These are phyloP conservation scores for Aspergillus versicolor DNA, from an alignment of 2,329 filamentous ascomycete genomes.

Conservation along the genomic window DNA sequence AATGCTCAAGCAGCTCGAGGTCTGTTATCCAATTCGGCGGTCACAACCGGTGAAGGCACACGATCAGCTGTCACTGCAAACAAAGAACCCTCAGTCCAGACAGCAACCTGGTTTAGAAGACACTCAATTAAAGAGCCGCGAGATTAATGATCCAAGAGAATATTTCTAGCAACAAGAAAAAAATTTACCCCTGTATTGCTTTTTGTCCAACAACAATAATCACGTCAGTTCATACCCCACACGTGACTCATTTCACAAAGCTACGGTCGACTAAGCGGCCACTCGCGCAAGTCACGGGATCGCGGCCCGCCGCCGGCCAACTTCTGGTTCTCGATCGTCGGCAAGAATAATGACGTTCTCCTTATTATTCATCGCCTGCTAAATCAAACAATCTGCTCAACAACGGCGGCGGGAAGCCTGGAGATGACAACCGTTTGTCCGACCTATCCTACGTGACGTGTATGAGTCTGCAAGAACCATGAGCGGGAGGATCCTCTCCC, in stretches of 20 bases:
- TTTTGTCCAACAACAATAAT: constrained; percentile 9
- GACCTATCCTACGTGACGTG: constrained; percentile 19
- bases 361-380: constrained; percentile 1
- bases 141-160: background rate
- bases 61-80: background rate
- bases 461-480: constrained; percentile 50
- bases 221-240: constrained; percentile 15
- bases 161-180: background rate
- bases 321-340: background rate
- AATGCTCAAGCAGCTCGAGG: background rate
- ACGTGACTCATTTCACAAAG: constrained; percentile 30
- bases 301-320: constrained; percentile 1
- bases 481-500: constrained; percentile 74
- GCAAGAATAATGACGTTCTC: constrained; percentile 8
- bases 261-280: constrained; percentile 32
- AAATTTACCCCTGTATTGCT: constrained; percentile 6
- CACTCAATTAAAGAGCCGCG: background rate
- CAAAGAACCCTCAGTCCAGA: background rate
- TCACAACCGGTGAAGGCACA: constrained; percentile 3
- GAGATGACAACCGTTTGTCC: constrained; percentile 20
- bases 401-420: constrained; percentile 18
- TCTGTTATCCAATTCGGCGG: constrained; percentile 3
- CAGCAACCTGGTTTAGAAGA: background rate
- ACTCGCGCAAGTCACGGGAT: constrained; percentile 35
- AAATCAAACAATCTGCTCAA: constrained; percentile 7